Conservation (phyloP, 1,284 basidiomycete genomes). For the Ceraceosorus guamensis region DNA sequence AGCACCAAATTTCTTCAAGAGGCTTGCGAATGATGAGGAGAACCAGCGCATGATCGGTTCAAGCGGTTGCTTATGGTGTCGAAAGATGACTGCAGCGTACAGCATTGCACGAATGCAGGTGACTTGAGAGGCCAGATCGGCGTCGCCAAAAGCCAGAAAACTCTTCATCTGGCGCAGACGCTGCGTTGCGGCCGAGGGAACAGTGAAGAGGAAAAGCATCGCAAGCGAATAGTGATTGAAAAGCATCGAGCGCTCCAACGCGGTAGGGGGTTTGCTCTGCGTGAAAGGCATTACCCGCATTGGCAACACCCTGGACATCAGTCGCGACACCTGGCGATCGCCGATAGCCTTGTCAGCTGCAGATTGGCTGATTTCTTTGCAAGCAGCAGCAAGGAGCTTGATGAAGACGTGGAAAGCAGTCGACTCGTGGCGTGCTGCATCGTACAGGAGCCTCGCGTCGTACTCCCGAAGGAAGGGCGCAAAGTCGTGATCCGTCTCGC, state of each 20-base stretch:
- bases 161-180: constrained; percentile 60
- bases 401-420: constrained; percentile 69
- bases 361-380: too few relatives aligned
- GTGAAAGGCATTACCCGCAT: constrained; percentile 58
- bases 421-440: constrained; percentile 17
- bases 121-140: constrained; percentile 64
- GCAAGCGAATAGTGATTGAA: constrained; percentile 77
- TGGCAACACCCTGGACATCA: constrained; percentile 72
- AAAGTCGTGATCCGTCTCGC: constrained; percentile 64
- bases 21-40: constrained; percentile 57
- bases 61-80: constrained; percentile 58
- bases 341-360: constrained; percentile 14
- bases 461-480: constrained; percentile 67
- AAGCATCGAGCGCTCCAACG: constrained; percentile 69
- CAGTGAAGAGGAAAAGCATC: constrained; percentile 68
- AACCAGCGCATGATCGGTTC: constrained; percentile 63
- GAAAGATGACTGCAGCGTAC: constrained; percentile 64
- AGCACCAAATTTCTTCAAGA: constrained; percentile 58
- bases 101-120: constrained; percentile 71
- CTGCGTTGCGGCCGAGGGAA: constrained; percentile 57
- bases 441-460: constrained; percentile 12
- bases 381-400: constrained; percentile 59
- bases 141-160: constrained; percentile 63
- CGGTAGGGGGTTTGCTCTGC: constrained; percentile 40
- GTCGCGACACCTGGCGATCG: constrained; percentile 58